Evolutionary conservation across 108 stramenopile genomes (phyloP).

Genomic region (Epithemia pelagica): DNA sequence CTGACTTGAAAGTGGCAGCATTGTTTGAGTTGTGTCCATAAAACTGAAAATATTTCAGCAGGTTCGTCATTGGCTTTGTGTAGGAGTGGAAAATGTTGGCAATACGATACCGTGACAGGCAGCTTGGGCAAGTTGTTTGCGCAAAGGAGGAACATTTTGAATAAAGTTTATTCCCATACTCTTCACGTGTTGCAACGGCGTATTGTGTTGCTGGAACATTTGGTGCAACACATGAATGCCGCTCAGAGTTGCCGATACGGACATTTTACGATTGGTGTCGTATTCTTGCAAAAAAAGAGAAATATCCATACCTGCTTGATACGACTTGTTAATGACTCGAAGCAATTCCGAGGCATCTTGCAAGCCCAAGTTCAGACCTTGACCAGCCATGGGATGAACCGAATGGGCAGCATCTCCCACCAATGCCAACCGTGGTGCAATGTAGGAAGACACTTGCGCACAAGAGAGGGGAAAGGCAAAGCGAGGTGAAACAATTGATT

Average conservation of each 20-base stretch:
- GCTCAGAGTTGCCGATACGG: constrained; percentile 29
- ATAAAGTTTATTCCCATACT: constrained; percentile 79
- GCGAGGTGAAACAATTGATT: constrained; percentile 22
- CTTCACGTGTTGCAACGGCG: constrained; percentile 41
- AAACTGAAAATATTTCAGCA: too few species aligned
- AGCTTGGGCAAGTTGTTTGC: constrained; percentile 53
- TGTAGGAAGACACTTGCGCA: constrained; percentile 34
- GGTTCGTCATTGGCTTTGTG: too few species aligned
- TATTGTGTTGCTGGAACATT: constrained; percentile 32
- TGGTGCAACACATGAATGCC: constrained; percentile 76
- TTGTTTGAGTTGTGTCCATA: too few species aligned
- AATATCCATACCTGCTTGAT: constrained; percentile 65
- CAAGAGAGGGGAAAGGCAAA: constrained; percentile 50
- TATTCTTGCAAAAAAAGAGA: constrained; percentile 32
- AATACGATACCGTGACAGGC: constrained; percentile 57
- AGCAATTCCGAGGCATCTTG: constrained; percentile 71
- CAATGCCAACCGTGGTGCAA: constrained; percentile 52
- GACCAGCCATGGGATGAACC: constrained; percentile 97
- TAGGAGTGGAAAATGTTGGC: too few species aligned
- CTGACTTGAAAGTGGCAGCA: too few species aligned
- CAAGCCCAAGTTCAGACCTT: constrained; percentile 93
- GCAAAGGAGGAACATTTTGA: constrained; percentile 52
- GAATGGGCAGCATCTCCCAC: constrained; percentile 96
- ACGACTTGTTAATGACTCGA: constrained; percentile 40
- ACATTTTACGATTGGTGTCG: constrained; percentile 23